Evolutionary conservation across 176 grass and related monocot genomes (phyloP).

Genomic region (Triticum turgidum): DNA sequence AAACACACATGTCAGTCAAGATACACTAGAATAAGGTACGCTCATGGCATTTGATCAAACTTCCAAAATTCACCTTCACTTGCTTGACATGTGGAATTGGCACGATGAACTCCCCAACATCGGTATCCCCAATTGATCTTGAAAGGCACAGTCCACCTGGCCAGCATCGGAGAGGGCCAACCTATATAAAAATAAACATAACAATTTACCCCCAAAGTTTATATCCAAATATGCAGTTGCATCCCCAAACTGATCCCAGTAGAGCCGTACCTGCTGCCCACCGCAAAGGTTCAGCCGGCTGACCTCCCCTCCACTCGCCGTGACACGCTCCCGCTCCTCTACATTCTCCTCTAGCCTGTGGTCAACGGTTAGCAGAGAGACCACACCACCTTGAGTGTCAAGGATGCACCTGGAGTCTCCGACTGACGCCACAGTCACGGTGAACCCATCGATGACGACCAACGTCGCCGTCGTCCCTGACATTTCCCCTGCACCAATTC

Average conservation of each 20-base stretch:
- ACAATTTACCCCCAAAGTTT: neutral
- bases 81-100: constrained; percentile 96
- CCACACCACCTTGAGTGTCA: constrained; percentile 64
- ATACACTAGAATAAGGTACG: constrained; percentile 29
- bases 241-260: neutral
- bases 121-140: constrained; percentile 93
- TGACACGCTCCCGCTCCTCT: constrained; percentile 90
- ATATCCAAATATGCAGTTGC: constrained; percentile 19
- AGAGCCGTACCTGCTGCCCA: constrained; percentile 67
- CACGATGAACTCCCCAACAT: constrained; percentile 94
- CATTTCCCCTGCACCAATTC: constrained; percentile 56
- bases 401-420: constrained; percentile 95
- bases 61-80: constrained; percentile 74
- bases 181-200: constrained; percentile 33
- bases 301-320: constrained; percentile 89
- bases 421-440: constrained; percentile 91
- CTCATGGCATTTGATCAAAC: constrained; percentile 19
- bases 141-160: constrained; percentile 97
- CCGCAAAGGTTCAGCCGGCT: constrained; percentile 89
- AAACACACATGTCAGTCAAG: constrained; percentile 21
- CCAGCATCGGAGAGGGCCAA: constrained; percentile 95
- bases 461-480: constrained; percentile 93
- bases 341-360: constrained; percentile 89
- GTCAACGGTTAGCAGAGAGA: constrained; percentile 86
- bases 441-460: constrained; percentile 80